These are phyloP conservation scores for Huntiella decipiens DNA, from an alignment of 2,329 filamentous ascomycete genomes.

Conservation along the genomic window DNA sequence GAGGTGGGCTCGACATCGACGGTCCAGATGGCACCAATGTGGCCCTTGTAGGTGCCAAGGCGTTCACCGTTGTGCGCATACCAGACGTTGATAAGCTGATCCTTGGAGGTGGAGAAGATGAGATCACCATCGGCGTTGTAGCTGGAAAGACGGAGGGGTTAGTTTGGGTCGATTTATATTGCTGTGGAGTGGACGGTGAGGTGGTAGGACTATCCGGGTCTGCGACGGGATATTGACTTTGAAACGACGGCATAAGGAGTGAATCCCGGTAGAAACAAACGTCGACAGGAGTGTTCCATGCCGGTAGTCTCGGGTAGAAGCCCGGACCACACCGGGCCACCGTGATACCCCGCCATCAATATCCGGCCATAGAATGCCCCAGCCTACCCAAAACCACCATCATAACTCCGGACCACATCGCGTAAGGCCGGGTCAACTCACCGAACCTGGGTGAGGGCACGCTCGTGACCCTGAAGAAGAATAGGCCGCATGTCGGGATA, in stretches of 20 bases:
- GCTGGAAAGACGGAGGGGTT: constrained; percentile 23
- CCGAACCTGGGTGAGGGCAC: constrained; percentile 88
- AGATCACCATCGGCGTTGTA: constrained; percentile 93
- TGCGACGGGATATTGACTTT: no score
- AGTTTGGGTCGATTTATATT: neutral
- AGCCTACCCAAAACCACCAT: no score
- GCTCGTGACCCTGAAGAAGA: constrained; percentile 88
- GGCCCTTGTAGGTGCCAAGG: constrained; percentile 87
- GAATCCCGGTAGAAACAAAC: neutral
- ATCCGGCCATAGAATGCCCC: no score
- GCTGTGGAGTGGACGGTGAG: no score
- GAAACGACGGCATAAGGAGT: neutral
- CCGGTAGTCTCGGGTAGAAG: no score
- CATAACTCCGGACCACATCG: constrained; percentile 88
- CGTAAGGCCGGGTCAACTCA: constrained; percentile 30
- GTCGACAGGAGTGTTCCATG: no score
- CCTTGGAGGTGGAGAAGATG: constrained; percentile 88
- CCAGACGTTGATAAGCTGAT: constrained; percentile 94
- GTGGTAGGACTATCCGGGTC: no score
- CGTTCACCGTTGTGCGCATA: constrained; percentile 96
- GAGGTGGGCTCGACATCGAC: constrained; percentile 89
- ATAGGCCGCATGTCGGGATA: constrained; percentile 76
- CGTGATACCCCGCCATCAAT: no score
- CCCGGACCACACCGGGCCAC: no score
- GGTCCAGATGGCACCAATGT: constrained; percentile 96